A percentile compares a stretch with the other conserved stretches of the same genome.
These are phyloP conservation scores for Wickerhamomyces sp. DNA, from an alignment of 1,139 yeast species.

Conservation along the genomic window DNA sequence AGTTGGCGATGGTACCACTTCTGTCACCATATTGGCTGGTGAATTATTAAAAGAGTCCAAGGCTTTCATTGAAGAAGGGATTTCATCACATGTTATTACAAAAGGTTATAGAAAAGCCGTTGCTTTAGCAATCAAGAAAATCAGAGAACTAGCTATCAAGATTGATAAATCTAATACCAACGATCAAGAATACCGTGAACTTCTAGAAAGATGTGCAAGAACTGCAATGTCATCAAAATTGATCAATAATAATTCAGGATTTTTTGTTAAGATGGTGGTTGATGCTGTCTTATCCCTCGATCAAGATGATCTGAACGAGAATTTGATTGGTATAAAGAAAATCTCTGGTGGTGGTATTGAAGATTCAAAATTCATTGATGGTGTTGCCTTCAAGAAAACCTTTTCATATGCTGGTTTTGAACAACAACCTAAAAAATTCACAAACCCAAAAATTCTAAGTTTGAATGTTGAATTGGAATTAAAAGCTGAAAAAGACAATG, in stretches of 20 bases:
- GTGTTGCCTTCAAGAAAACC: slow-evolving; percentile 96
- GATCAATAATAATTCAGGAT: slow-evolving; percentile 78
- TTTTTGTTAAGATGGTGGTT: slow-evolving; percentile 94
- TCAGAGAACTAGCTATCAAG: slow-evolving; percentile 71
- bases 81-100: slow-evolving; percentile 81
- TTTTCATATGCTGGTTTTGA: slow-evolving; percentile 97
- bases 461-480: slow-evolving; percentile 92
- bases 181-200: slow-evolving; percentile 46
- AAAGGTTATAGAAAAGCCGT: slow-evolving; percentile 87
- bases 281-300: slow-evolving; percentile 90
- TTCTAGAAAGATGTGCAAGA: slow-evolving; percentile 87
- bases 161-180: slow-evolving; percentile 40
- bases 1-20: slow-evolving; percentile 98
- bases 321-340: slow-evolving; percentile 88
- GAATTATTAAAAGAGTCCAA: slow-evolving; percentile 90
- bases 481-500: slow-evolving; percentile 97
- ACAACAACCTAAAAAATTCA: slow-evolving; percentile 89
- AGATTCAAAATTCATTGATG: slow-evolving; percentile 82
- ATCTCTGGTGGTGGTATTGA: slow-evolving; percentile 97
- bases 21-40: slow-evolving; percentile 92
- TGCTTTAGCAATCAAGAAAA: slow-evolving; percentile 65
- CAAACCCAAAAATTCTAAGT: slow-evolving; percentile 74
- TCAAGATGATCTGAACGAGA: slow-evolving; percentile 79
- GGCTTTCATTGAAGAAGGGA: slow-evolving; percentile 89
- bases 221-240: slow-evolving; percentile 97